A percentile compares a stretch with the other conserved stretches of the same genome.
Conservation (phyloP, 2,329 filamentous ascomycete species). For the Emydomyces testavorans region DNA sequence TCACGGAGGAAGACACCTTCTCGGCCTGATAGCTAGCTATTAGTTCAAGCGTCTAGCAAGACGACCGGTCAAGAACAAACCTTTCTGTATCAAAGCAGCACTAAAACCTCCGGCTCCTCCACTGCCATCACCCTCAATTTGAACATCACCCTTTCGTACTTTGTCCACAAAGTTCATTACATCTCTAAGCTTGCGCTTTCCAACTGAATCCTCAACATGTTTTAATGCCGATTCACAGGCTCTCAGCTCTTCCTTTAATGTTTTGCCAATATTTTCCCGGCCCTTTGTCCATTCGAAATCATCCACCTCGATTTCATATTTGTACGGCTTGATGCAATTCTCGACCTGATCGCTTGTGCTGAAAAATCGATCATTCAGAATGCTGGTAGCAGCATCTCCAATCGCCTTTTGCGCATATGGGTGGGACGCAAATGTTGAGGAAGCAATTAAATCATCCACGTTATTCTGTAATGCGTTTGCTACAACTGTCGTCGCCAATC, state of each 20-base stretch:
- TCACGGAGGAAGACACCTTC: constrained; percentile 92
- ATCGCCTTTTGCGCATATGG: constrained; percentile 92
- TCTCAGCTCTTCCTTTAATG: constrained; percentile 76
- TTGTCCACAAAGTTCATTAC: constrained; percentile 87
- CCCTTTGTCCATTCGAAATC: constrained; percentile 78
- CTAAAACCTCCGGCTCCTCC: constrained; percentile 92
- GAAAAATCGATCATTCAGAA: constrained; percentile 88
- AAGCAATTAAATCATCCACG: constrained; percentile 63
- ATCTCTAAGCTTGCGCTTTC: constrained; percentile 73
- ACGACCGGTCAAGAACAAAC: constrained; percentile 39
- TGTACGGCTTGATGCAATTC: constrained; percentile 98
- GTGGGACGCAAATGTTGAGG: constrained; percentile 77
- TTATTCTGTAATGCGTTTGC: constrained; percentile 76
- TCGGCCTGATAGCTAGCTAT: constrained; percentile 48
- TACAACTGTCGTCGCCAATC: constrained; percentile 83
- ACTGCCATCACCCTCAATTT: constrained; percentile 69
- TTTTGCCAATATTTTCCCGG: constrained; percentile 65
- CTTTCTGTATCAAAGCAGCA: constrained; percentile 68
- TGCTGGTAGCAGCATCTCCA: constrained; percentile 74
- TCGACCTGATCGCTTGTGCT: constrained; percentile 96
- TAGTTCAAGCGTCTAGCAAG: background rate
- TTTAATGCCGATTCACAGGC: constrained; percentile 72
- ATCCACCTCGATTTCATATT: constrained; percentile 93
- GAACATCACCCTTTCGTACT: constrained; percentile 71
- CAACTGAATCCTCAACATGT: constrained; percentile 62